Conservation (phyloP, 2,329 filamentous ascomycete genomes). For the Alternaria sp. region DNA sequence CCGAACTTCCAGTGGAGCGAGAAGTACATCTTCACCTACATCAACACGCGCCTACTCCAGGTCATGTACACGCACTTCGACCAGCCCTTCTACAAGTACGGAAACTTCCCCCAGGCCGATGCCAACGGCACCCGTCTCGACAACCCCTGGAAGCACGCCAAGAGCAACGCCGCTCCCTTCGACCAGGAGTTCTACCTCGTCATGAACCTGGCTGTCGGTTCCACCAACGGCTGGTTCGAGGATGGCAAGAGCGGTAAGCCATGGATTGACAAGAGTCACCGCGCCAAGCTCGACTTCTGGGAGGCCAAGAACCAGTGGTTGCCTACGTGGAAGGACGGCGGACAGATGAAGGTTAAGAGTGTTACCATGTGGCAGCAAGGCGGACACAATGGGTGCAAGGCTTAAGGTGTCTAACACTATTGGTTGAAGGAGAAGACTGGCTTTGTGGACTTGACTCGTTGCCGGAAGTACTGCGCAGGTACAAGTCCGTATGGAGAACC, state of each 20-base stretch:
- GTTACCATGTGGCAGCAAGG: slow-evolving; percentile 64
- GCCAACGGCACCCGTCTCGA: slow-evolving; percentile 69
- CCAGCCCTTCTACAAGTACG: slow-evolving; percentile 70
- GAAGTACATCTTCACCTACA: slow-evolving; percentile 86
- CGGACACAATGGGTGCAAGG: slow-evolving; percentile 55
- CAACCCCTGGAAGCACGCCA: slow-evolving; percentile 70
- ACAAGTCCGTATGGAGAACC: background rate
- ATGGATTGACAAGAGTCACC: slow-evolving; percentile 73
- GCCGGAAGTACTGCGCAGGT: background rate
- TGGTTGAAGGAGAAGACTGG: too few species aligned
- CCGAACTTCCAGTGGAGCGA: slow-evolving; percentile 68
- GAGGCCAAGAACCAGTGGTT: slow-evolving; percentile 68
- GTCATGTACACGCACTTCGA: slow-evolving; percentile 79
- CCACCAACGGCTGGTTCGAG: slow-evolving; percentile 83
- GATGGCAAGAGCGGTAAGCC: slow-evolving; percentile 76
- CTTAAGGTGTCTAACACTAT: background rate
- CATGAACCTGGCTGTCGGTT: slow-evolving; percentile 76
- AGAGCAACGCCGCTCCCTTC: slow-evolving; percentile 71
- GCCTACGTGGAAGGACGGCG: slow-evolving; percentile 70
- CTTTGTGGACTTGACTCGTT: background rate
- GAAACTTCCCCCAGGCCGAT: slow-evolving; percentile 69
- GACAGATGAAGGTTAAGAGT: slow-evolving; percentile 71
- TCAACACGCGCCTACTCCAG: slow-evolving; percentile 80
- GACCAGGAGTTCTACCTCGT: slow-evolving; percentile 79
- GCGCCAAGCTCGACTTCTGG: slow-evolving; percentile 80